phyloP scores from a whole-genome alignment of 805 yeast genomes.

The Blastobotrys muscicola region DNA sequence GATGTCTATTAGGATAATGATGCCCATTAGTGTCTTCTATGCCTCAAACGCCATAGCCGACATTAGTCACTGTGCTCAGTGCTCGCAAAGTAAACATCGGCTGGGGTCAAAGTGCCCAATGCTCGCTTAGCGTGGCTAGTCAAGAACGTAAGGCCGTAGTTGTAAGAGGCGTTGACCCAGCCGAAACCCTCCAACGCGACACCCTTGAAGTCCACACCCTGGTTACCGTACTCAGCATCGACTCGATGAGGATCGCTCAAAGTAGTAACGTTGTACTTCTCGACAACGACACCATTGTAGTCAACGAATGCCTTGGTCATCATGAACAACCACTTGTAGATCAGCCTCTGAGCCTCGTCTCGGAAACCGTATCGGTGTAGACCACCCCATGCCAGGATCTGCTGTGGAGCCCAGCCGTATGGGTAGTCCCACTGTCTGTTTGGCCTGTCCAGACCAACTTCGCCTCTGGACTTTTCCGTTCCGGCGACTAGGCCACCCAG shows the following conservation, averaged over 20 bases:
- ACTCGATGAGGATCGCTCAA: conserved; percentile 82
- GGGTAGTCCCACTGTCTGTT: conserved; percentile 98
- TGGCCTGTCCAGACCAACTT: conserved; percentile 60
- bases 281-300: conserved; percentile 90
- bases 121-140: conserved; percentile 63
- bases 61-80: neutral
- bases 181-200: conserved; percentile 96
- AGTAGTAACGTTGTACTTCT: conserved; percentile 83
- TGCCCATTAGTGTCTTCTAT: neutral
- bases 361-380: conserved; percentile 59
- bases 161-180: conserved; percentile 89
- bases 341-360: conserved; percentile 57
- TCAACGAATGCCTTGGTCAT: conserved; percentile 87
- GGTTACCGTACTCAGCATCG: conserved; percentile 94
- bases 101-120: conserved; percentile 70
- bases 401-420: conserved; percentile 98
- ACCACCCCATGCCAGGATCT: conserved; percentile 89
- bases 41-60: neutral
- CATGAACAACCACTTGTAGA: conserved; percentile 81
- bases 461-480: conserved; percentile 65
- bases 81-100: conserved; percentile 44
- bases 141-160: conserved; percentile 60
- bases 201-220: conserved; percentile 86
- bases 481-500: conserved; percentile 87
- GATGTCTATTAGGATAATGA: neutral